phyloP scores from a whole-genome alignment of 768 basidiomycete species.

The Mrakia gelida region DNA sequence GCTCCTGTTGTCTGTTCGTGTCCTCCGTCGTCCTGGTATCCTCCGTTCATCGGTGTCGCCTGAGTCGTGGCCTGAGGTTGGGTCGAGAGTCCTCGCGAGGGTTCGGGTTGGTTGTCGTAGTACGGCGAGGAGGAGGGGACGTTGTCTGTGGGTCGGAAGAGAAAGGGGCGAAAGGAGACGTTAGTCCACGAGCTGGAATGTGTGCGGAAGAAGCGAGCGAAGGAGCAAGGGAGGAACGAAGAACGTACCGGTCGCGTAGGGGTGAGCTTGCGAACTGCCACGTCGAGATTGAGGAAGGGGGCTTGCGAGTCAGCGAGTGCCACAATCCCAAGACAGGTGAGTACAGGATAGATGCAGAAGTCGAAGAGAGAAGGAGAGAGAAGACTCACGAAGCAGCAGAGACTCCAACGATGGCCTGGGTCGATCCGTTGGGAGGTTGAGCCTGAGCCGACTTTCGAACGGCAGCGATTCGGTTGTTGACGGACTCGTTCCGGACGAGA shows the following conservation, averaged over 20 bases:
- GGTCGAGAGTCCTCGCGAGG: not conserved
- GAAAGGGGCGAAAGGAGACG: not conserved
- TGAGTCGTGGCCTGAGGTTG: constrained; percentile 17
- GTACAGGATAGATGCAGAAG: not conserved
- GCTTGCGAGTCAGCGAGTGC: constrained; percentile 20
- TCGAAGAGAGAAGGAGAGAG: not conserved
- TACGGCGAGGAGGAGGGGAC: constrained; percentile 24
- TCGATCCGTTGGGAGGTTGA: constrained; percentile 28
- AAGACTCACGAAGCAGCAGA: constrained; percentile 29
- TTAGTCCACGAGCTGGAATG: not conserved
- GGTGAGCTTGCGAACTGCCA: constrained; percentile 22
- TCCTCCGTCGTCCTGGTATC: constrained; percentile 32
- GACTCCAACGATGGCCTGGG: constrained; percentile 33
- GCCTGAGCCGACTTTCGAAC: constrained; percentile 30
- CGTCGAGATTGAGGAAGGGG: constrained; percentile 14
- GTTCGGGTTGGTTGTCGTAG: constrained; percentile 28
- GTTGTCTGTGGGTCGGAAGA: not conserved
- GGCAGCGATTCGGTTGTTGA: constrained; percentile 12
- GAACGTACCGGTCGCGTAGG: constrained; percentile 18
- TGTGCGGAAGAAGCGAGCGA: not conserved
- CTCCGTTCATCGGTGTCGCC: constrained; percentile 30
- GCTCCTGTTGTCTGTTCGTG: constrained; percentile 14
- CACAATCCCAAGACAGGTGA: constrained; percentile 9
- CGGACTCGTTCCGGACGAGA: constrained; percentile 20
- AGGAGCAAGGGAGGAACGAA: not conserved